phyloP scores from a whole-genome alignment of 345 rosid genomes.

The Combretum micranthum region DNA sequence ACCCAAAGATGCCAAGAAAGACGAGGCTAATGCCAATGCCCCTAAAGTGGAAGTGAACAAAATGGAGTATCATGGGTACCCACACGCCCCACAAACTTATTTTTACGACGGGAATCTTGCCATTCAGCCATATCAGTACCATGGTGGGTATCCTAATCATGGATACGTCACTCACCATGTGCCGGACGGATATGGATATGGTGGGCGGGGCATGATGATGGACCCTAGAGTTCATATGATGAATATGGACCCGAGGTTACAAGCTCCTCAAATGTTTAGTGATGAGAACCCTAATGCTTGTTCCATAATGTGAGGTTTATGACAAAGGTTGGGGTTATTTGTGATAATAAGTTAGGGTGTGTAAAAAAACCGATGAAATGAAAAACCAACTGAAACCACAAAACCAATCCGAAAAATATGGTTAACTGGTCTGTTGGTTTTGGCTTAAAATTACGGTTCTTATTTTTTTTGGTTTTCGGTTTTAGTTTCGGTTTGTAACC shows the following conservation, averaged over 20 bases:
- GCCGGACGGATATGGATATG: slow-evolving; percentile 11
- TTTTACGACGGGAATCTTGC: slow-evolving; percentile 4
- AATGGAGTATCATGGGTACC: slow-evolving; percentile 34
- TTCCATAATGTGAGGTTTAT: slow-evolving; percentile 6
- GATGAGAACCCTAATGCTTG: slow-evolving; percentile 18
- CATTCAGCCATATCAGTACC: slow-evolving; percentile 2
- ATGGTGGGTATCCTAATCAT: not conserved
- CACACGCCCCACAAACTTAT: slow-evolving; percentile 20
- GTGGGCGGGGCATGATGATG: not conserved
- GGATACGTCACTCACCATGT: not conserved
- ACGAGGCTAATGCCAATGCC: not conserved
- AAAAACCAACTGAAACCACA: no score
- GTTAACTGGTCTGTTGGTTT: no score
- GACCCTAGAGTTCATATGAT: not conserved
- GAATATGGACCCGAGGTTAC: slow-evolving; percentile 9
- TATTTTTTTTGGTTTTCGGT: no score
- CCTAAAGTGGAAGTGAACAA: slow-evolving; percentile 46
- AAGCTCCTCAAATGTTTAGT: slow-evolving; percentile 16
- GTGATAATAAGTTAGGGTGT: no score
- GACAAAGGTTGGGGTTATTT: no score
- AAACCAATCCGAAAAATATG: no score
- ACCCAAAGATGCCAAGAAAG: slow-evolving; percentile 4
- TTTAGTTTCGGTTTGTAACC: no score
- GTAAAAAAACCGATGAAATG: no score
- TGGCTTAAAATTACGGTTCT: no score